Base-by-base conservation (phyloP, 768 basidiomycete species). In the Lentinus tigrinus region DNA sequence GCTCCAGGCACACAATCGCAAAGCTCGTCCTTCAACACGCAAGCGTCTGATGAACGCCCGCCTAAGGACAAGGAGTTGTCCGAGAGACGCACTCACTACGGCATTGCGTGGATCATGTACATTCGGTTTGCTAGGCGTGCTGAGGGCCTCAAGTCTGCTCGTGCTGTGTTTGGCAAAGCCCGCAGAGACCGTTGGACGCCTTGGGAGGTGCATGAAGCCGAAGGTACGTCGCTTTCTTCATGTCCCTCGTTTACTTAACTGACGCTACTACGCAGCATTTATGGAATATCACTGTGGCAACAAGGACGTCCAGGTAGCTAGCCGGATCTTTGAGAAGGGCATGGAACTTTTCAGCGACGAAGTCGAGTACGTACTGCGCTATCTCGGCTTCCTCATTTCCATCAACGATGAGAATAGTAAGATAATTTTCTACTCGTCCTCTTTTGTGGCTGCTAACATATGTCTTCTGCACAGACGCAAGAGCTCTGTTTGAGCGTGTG, bases 321-420 rank as follows among this genome's bases (percentile, higher is more conserved):
- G 86, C 44, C 82, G 94, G 44, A 95, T 99, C 59, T 98, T 96
- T 69, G 95, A 98, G 72, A 89, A 91, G 63, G 97, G 95, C 26
- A 74, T 97, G 68, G 93, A 95, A 67, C 74, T 78, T 14, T 97
- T 91, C 69, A 83, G 84, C 3, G 85, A 89, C 21, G 89, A 96
- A 60, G 81, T 88, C 39, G 90, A 94, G 49, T 98, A 85, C 64
- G 91, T 96, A 9, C 75, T 93, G 59, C 84, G 89, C 53, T 97
- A 97, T 74, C 85, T 99, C 26, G 87, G 88, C 7, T 99, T 96
- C 81, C 76, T 98, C 65, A 89, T 98, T 64, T 90, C 88, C 26
- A 83, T 97, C 75, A 98, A 98, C 66, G 96, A 98, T 71, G 89
- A 94, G 63, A 93, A 88, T 67, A 99, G 96, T 97, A 69, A 64